A percentile compares a stretch with the other conserved stretches of the same genome.
Conservation (phyloP, 2,329 filamentous ascomycete genomes). For the Eutypella sp. region DNA sequence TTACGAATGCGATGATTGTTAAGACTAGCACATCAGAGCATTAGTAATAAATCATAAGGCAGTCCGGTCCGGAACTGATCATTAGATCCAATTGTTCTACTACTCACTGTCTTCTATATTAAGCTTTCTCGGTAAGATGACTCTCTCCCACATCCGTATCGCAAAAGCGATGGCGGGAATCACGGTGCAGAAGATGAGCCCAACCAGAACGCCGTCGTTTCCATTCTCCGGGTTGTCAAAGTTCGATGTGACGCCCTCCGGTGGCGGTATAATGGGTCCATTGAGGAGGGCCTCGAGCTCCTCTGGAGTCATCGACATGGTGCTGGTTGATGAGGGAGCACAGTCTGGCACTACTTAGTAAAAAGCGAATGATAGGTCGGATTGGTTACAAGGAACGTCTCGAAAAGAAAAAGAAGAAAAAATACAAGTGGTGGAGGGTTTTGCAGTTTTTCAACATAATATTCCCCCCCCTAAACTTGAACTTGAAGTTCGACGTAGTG, state of each 20-base stretch:
- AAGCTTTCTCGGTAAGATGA: conserved; percentile 9
- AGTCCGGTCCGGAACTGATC: background rate
- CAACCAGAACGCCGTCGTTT: conserved; percentile 9
- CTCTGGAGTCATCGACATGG: no score
- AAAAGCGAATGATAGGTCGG: no score
- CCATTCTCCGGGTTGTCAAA: conserved; percentile 12
- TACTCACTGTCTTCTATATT: conserved; percentile 13
- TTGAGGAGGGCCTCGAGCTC: no score
- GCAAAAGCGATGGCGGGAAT: conserved; percentile 8
- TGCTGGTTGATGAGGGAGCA: no score
- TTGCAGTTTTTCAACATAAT: no score
- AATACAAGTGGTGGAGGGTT: no score
- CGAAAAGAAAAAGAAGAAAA: no score
- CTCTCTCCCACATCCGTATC: conserved; percentile 9
- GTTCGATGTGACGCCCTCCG: conserved; percentile 5
- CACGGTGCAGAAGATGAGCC: conserved; percentile 7
- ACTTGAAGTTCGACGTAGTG: no score
- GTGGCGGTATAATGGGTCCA: background rate
- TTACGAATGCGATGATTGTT: background rate
- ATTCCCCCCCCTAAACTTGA: no score
- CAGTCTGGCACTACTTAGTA: no score
- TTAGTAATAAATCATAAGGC: background rate
- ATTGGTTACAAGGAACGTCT: no score
- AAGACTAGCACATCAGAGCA: background rate
- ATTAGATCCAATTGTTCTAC: no score